A percentile compares a stretch with the other conserved stretches of the same genome.
Conservation (phyloP, 805 yeast genomes). For the Limtongozyma cylindracea region DNA sequence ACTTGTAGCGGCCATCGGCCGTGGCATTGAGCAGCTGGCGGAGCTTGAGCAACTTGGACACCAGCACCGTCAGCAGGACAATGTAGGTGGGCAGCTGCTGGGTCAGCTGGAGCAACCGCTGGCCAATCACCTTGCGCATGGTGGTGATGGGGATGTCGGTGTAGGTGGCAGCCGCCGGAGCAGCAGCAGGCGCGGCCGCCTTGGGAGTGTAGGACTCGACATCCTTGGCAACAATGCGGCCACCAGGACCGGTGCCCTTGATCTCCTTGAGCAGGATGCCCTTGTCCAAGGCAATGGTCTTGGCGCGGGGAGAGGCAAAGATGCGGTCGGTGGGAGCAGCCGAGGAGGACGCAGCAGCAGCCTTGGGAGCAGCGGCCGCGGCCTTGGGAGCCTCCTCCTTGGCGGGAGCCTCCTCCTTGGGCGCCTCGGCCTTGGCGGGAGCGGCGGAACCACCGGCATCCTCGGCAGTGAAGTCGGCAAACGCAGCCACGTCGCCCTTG, state of each 20-base stretch:
- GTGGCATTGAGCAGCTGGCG: constrained; percentile 73
- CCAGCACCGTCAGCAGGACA: constrained; percentile 70
- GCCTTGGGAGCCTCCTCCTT: constrained; percentile 7
- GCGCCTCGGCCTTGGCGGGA: constrained; percentile 13
- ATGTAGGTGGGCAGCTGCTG: constrained; percentile 78
- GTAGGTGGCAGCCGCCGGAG: constrained; percentile 23
- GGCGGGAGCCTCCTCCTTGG: constrained; percentile 7
- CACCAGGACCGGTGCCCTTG: constrained; percentile 85
- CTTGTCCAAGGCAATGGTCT: constrained; percentile 74
- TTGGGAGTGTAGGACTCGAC: constrained; percentile 45
- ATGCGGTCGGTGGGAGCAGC: constrained; percentile 36
- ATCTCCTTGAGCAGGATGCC: constrained; percentile 72
- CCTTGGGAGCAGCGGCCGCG: constrained; percentile 9
- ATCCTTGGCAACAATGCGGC: constrained; percentile 82
- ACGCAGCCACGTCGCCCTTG: constrained; percentile 62
- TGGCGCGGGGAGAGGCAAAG: constrained; percentile 88
- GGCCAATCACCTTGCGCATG: constrained; percentile 88
- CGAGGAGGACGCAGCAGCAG: constrained; percentile 7
- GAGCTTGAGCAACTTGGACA: constrained; percentile 72
- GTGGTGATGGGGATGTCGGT: constrained; percentile 68
- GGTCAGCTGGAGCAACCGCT: constrained; percentile 70
- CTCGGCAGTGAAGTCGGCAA: constrained; percentile 58
- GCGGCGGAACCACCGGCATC: constrained; percentile 39
- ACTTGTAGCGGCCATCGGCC: constrained; percentile 67
- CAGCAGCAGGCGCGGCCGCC: constrained; percentile 13